A percentile compares a stretch with the other conserved stretches of the same genome.
phyloP scores from a whole-genome alignment of 1,284 basidiomycete genomes.

The Ceratobasidium sp. region DNA sequence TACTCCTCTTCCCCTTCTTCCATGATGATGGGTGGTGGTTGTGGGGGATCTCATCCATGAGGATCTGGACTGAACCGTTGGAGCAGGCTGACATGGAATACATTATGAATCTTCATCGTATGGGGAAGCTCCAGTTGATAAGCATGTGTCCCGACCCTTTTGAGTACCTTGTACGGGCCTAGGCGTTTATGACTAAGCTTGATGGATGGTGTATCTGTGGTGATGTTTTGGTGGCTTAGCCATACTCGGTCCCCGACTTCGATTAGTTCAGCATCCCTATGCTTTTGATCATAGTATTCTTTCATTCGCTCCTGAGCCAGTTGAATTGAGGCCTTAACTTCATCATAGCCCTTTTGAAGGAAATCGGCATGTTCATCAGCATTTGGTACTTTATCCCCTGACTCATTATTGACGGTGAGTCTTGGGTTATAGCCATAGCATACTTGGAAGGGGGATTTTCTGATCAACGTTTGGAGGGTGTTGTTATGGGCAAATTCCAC shows the following conservation, averaged over 20 bases:
- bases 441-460: not conserved
- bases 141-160: not conserved
- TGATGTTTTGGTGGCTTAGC: not conserved
- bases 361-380: no score
- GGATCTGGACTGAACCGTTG: not conserved
- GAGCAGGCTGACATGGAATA: not conserved
- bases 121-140: not conserved
- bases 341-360: no score
- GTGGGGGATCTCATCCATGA: not conserved
- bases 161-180: not conserved
- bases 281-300: no score
- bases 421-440: conserved; percentile 5
- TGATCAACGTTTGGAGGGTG: no score
- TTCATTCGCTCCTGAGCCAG: no score
- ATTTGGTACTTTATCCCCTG: conserved; percentile 41
- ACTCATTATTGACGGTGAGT: not conserved
- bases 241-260: not conserved
- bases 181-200: not conserved
- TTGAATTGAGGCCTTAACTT: not conserved
- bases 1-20: no score
- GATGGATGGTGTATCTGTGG: not conserved
- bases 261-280: no score
- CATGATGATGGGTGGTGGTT: no score
- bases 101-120: not conserved
- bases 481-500: no score